A percentile compares a stretch with the other conserved stretches of the same genome.
These are phyloP conservation scores for Apodospora peruviana DNA, from an alignment of 495 filamentous ascomycete species.

Conservation along the genomic window DNA sequence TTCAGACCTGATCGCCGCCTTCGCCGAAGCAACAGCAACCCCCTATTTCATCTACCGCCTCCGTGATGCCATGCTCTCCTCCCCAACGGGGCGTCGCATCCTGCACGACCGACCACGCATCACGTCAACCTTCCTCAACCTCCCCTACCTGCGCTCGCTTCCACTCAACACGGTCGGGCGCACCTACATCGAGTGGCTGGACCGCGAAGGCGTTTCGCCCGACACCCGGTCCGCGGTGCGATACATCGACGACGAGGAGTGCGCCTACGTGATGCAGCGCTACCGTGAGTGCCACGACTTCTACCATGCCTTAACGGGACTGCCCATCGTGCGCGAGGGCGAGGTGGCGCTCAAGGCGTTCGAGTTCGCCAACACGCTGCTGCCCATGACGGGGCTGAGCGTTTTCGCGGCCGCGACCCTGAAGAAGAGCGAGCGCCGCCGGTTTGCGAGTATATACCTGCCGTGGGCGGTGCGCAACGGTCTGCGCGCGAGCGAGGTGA, in stretches of 20 bases:
- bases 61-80: constrained; percentile 80
- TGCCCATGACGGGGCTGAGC: constrained; percentile 83
- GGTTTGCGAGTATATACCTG: constrained; percentile 70
- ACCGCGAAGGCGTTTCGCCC: constrained; percentile 85
- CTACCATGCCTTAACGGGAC: constrained; percentile 90
- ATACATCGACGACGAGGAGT: constrained; percentile 91
- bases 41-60: constrained; percentile 95
- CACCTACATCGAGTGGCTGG: constrained; percentile 81
- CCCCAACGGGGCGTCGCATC: constrained; percentile 83
- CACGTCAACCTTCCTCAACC: constrained; percentile 66
- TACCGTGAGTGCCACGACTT: constrained; percentile 98
- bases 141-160: constrained; percentile 65
- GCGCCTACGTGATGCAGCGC: constrained; percentile 97
- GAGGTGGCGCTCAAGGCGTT: constrained; percentile 94
- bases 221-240: constrained; percentile 77
- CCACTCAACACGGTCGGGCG: constrained; percentile 74
- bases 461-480: constrained; percentile 92
- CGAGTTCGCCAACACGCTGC: constrained; percentile 87
- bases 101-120: constrained; percentile 86
- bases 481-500: constrained; percentile 67
- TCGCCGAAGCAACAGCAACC: constrained; percentile 88
- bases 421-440: constrained; percentile 65
- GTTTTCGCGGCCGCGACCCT: constrained; percentile 67
- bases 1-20: constrained; percentile 83
- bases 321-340: constrained; percentile 88